Conservation (phyloP, 2,329 filamentous ascomycete genomes). For the Rosellinia necatrix region DNA sequence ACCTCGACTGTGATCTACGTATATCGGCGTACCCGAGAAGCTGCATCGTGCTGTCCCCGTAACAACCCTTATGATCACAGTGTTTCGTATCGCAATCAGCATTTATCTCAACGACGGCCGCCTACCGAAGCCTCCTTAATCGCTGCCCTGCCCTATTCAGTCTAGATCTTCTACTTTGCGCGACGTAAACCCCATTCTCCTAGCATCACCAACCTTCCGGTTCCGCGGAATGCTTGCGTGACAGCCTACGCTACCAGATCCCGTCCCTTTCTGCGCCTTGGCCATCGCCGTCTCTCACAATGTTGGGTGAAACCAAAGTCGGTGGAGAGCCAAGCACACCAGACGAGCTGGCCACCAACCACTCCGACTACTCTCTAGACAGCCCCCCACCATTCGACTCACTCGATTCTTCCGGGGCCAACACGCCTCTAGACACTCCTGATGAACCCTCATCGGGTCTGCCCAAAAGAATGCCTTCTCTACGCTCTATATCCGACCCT, state of each 20-base stretch:
- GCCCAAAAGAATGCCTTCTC: constrained; percentile 60
- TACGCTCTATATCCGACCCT: constrained; percentile 65
- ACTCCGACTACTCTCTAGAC: constrained; percentile 40
- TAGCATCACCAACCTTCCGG: background rate
- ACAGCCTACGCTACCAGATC: background rate
- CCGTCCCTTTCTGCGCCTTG: background rate
- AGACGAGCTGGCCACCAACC: constrained; percentile 46
- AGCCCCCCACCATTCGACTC: constrained; percentile 50
- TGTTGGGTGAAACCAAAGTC: constrained; percentile 11
- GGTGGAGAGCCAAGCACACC: constrained; percentile 35
- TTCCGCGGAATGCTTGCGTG: constrained; percentile 19
- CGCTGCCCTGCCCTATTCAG: background rate
- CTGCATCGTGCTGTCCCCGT: background rate
- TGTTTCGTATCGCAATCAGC: background rate
- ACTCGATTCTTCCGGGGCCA: constrained; percentile 53
- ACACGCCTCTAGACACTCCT: constrained; percentile 52
- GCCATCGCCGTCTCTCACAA: constrained; percentile 4
- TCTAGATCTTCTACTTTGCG: background rate
- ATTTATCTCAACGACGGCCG: background rate
- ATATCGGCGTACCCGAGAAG: background rate
- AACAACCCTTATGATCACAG: background rate
- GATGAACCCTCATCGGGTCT: constrained; percentile 41
- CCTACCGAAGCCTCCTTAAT: background rate
- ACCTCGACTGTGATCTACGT: background rate
- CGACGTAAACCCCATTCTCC: background rate